Conservation (phyloP, 2,329 filamentous ascomycete species). For the Trichoderma sp. region DNA sequence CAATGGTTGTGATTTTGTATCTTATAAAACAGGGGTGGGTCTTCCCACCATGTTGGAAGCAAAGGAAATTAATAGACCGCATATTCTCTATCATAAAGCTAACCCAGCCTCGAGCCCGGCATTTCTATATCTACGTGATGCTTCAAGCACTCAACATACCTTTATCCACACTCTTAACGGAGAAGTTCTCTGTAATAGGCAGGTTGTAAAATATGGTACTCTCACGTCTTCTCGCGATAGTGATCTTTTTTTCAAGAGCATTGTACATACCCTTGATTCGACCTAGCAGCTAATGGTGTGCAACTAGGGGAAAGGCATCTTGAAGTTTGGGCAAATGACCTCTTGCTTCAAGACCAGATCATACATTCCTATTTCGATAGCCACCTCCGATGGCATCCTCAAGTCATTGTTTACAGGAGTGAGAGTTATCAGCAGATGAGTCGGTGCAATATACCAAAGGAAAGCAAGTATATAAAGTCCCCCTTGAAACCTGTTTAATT, state of each 20-base stretch:
- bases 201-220: background rate
- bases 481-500: background rate
- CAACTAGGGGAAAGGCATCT: background rate
- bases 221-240: background rate
- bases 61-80: background rate
- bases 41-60: background rate
- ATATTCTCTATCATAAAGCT: background rate
- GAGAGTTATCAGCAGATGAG: background rate
- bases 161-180: background rate
- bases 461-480: slow-evolving; percentile 6
- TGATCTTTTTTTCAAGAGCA: background rate
- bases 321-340: background rate
- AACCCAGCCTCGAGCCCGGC: background rate
- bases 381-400: background rate
- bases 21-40: no score
- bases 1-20: background rate
- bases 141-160: background rate
- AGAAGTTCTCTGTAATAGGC: background rate
- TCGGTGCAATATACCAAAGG: background rate
- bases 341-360: background rate
- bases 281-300: background rate
- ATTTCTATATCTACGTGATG: background rate
- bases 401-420: background rate
- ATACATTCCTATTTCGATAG: slow-evolving; percentile 12
- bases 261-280: background rate